Conservation (phyloP, 2,329 filamentous ascomycete species). For the Phialophora tarda region DNA sequence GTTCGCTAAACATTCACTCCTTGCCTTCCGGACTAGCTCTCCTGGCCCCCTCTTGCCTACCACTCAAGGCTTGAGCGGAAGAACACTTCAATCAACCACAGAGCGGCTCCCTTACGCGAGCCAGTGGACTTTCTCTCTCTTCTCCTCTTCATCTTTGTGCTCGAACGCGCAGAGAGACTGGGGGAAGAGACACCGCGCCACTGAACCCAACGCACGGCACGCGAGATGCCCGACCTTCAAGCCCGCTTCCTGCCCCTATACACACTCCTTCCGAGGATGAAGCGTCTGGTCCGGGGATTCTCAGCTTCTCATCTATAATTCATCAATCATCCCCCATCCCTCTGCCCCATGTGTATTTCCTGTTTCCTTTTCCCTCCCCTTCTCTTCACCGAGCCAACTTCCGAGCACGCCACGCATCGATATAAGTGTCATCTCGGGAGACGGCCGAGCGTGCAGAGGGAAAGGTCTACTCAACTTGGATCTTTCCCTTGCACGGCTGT, state of each 20-base stretch:
- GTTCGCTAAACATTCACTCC: background rate
- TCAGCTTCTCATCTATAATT: no score
- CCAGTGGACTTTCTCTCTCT: background rate
- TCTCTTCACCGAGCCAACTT: background rate
- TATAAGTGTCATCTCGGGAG: background rate
- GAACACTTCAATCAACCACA: background rate
- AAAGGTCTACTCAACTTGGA: background rate
- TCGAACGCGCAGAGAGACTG: background rate
- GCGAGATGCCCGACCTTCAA: no score
- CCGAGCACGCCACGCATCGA: background rate
- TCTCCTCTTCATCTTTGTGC: no score
- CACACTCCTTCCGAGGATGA: no score
- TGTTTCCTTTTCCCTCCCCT: background rate
- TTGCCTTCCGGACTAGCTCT: background rate
- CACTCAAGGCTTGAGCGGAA: background rate
- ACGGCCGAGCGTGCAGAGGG: background rate
- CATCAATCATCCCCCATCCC: background rate
- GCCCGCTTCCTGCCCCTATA: no score
- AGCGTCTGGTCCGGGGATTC: no score
- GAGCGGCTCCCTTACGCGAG: background rate
- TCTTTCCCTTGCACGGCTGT: no score
- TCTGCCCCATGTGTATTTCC: background rate
- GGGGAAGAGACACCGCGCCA: no score
- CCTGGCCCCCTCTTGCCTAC: background rate
- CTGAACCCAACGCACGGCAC: no score